Evolutionary conservation across 2,329 filamentous ascomycete genomes (phyloP), one percentile per base, ranked within the genome.

Genomic region (Nemania diffusa): DNA sequence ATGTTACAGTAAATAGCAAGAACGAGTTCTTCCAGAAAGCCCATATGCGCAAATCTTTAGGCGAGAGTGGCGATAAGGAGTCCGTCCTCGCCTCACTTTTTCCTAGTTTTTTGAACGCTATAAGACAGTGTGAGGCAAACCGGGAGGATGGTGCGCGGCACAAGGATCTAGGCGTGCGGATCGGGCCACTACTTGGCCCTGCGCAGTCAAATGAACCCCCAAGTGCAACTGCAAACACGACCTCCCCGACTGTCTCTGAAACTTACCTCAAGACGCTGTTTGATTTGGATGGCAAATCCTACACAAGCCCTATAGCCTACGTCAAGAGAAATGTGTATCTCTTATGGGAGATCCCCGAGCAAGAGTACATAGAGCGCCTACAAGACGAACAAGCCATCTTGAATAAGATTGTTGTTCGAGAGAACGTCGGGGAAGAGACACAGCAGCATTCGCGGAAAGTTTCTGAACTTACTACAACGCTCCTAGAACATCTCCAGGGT

Each of bases 1-100:
- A 97, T 77, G 93, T 94, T 6, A 91, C 91, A 15, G 92, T 97
- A 20, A 89, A 91, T 22, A 88, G 90, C 56, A 99, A 98, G 77
- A 85, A 98, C 17, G 86, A 88, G 73, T 93, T 90, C 78, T 86
- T 98, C 56, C 93, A 97, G 55, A 72, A 70, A 20, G 67, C 53
- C 1, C 76, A 78, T 52, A 58, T 74, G 61, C 63, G 53, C 44
- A 69, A 65, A 52, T 57, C 62, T 1, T 52, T 65, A 13, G 34
- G 27, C 48, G 37, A 62, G 37, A 24, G n/a, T 9, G 48, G 48
- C 5, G 56, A 50, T 13, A 61, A 62, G n/a, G 57, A 62, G 50
- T 32, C 48, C 8, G 17, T 46, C 27, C 34, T 68, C 8, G 57
- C 55, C 34, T 48, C 65, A 8, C 22, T 74, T 9, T 37, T 73